Conservation (phyloP, 306 rosid genomes). For the Rosa lucieae region DNA sequence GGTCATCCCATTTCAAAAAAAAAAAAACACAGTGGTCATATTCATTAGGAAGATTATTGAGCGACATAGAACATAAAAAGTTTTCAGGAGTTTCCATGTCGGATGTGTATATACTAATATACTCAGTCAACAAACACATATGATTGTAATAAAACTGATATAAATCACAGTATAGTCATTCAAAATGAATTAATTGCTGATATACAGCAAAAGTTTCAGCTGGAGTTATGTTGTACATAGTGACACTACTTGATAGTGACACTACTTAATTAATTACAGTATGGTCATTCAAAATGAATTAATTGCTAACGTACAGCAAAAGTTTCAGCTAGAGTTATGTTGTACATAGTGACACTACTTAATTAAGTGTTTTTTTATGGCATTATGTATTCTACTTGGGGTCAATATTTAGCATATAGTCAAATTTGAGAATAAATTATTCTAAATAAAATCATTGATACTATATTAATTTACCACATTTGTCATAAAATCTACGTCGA, state of each 20-base stretch:
- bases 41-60: neutral
- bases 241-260: too few relatives aligned
- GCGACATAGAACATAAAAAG: neutral
- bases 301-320: neutral
- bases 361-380: neutral
- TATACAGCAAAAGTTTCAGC: neutral
- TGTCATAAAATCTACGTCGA: neutral
- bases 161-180: neutral
- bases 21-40: neutral
- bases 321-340: neutral
- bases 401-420: slow-evolving; percentile 19
- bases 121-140: neutral
- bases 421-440: slow-evolving; percentile 22
- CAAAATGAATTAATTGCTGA: neutral
- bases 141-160: neutral
- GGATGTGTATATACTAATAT: neutral
- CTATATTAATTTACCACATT: neutral
- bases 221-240: neutral
- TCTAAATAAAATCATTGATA: neutral
- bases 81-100: neutral
- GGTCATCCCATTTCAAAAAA: too few relatives aligned
- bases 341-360: neutral
- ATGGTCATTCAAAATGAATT: neutral
- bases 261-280: neutral
- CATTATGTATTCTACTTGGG: slow-evolving; percentile 30